Conservation (phyloP, 345 rosid genomes). For the Limnanthes douglasii region DNA sequence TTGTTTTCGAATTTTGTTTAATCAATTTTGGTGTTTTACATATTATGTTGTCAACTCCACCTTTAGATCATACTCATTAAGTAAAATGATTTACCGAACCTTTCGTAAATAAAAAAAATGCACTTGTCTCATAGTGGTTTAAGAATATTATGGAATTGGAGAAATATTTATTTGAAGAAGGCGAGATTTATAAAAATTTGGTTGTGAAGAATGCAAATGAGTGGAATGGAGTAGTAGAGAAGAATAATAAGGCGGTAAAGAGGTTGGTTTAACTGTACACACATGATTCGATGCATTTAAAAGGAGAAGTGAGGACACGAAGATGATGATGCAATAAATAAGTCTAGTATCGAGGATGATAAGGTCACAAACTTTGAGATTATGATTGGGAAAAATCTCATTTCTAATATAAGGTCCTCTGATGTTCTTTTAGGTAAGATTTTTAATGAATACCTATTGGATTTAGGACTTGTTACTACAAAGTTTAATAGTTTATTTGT, state of each 20-base stretch:
- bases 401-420: slow-evolving; percentile 81
- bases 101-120: slow-evolving; percentile 57
- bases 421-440: slow-evolving; percentile 76
- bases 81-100: slow-evolving; percentile 44
- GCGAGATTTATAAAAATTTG: slow-evolving; percentile 12
- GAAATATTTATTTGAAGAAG: slow-evolving; percentile 45
- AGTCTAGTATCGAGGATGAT: slow-evolving; percentile 90
- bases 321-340: slow-evolving; percentile 71
- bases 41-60: too few relatives aligned
- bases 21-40: too few relatives aligned
- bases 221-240: slow-evolving; percentile 36
- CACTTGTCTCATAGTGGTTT: slow-evolving; percentile 51
- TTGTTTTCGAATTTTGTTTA: too few relatives aligned
- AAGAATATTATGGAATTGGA: slow-evolving; percentile 59
- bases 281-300: slow-evolving; percentile 38
- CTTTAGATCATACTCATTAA: too few relatives aligned
- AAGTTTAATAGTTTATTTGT: background rate
- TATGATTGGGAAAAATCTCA: slow-evolving; percentile 73
- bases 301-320: slow-evolving; percentile 71
- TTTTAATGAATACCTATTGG: background rate
- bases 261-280: slow-evolving; percentile 66
- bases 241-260: slow-evolving; percentile 69
- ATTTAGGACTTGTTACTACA: background rate
- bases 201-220: slow-evolving; percentile 30
- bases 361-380: slow-evolving; percentile 83